Percentiles rank a stretch among this genome's conserved stretches.
Conservation (phyloP, 768 basidiomycete species). For the Podaxis sp. region DNA sequence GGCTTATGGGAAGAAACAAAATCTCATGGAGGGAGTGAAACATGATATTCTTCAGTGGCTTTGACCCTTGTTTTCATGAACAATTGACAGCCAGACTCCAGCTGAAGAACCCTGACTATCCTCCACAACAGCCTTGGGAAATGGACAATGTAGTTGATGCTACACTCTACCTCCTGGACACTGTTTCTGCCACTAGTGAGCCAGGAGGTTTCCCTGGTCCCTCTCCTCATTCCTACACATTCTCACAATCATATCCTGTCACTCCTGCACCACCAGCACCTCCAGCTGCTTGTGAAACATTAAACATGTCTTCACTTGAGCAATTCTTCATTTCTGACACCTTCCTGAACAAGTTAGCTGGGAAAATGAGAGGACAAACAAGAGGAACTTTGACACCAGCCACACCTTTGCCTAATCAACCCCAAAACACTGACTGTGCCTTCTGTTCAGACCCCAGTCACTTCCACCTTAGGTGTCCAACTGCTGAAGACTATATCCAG, state of each 20-base stretch:
- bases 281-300: background rate
- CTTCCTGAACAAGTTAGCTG: background rate
- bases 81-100: background rate
- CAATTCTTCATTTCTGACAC: background rate
- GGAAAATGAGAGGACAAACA: background rate
- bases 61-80: conserved; percentile 5
- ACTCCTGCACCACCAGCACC: too few species aligned
- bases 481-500: background rate
- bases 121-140: conserved; percentile 13
- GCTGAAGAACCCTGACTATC: conserved; percentile 12
- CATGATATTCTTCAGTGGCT: conserved; percentile 10
- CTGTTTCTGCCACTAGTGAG: background rate
- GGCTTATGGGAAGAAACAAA: background rate
- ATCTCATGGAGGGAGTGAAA: conserved; percentile 3
- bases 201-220: background rate
- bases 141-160: conserved; percentile 11
- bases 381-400: background rate
- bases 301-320: background rate
- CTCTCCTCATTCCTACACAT: background rate
- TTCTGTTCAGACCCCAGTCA: background rate
- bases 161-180: background rate
- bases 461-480: background rate
- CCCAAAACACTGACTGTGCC: background rate
- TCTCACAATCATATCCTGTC: background rate
- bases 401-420: background rate